Conservation (phyloP, 345 rosid genomes). For the Camelina laxa region DNA sequence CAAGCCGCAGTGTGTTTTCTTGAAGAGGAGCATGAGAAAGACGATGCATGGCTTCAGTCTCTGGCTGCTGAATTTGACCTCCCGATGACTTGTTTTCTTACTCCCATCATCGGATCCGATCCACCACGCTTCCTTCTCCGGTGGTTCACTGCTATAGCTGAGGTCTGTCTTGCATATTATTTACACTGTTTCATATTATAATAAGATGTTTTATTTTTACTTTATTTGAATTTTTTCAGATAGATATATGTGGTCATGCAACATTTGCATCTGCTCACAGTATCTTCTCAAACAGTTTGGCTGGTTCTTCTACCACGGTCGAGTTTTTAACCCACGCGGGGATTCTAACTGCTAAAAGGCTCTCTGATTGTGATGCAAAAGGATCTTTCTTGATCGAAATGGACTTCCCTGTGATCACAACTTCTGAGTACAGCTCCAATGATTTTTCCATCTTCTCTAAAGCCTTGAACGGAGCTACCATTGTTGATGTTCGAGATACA, state of each 20-base stretch:
- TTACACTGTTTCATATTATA: neutral
- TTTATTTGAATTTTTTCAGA: conserved; percentile 36
- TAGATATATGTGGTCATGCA: conserved; percentile 76
- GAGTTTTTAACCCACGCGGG: conserved; percentile 69
- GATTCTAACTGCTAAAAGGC: conserved; percentile 61
- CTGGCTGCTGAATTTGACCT: conserved; percentile 59
- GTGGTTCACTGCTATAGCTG: neutral
- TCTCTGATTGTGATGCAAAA: too few species aligned
- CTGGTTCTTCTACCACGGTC: conserved; percentile 39
- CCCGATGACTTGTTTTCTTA: conserved; percentile 54
- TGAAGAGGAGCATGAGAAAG: conserved; percentile 63
- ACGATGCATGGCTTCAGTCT: conserved; percentile 72
- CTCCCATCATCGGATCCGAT: conserved; percentile 6
- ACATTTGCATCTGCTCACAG: conserved; percentile 77
- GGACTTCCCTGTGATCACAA: conserved; percentile 53
- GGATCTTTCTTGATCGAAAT: conserved; percentile 53
- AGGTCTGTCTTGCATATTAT: neutral
- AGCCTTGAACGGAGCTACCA: conserved; percentile 56
- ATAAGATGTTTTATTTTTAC: neutral
- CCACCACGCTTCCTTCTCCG: neutral
- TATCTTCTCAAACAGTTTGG: conserved; percentile 59
- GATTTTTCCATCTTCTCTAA: conserved; percentile 29
- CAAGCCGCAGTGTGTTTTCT: conserved; percentile 82
- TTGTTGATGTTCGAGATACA: conserved; percentile 52
- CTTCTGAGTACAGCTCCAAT: conserved; percentile 47